phyloP scores from a whole-genome alignment of 345 rosid species.

The Hibiscus tridactylites region DNA sequence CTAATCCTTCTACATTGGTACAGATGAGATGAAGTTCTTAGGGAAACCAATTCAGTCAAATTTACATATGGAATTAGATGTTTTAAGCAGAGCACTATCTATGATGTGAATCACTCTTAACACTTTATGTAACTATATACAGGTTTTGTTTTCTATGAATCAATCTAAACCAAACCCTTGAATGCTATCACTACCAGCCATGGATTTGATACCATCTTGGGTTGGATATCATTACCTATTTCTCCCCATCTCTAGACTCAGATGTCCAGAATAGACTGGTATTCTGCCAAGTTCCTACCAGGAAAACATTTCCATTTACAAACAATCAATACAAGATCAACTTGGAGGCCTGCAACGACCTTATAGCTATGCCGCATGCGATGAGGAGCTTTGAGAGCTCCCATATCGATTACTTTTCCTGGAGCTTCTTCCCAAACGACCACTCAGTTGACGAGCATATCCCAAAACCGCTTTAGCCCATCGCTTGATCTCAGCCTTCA shows the following conservation, averaged over 20 bases:
- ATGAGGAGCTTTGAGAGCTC: slow-evolving; percentile 2
- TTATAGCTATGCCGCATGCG: not conserved
- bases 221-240: not conserved
- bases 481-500: slow-evolving; percentile 59
- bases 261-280: not conserved
- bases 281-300: not conserved
- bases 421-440: slow-evolving; percentile 24
- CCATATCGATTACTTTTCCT: slow-evolving; percentile 9
- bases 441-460: slow-evolving; percentile 77
- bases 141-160: not conserved
- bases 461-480: slow-evolving; percentile 83
- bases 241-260: not conserved
- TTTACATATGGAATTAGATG: slow-evolving; percentile 16
- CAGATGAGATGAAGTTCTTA: not conserved
- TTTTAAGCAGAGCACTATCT: not conserved
- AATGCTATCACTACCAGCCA: not conserved
- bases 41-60: slow-evolving; percentile 10
- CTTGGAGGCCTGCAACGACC: not conserved
- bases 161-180: not conserved
- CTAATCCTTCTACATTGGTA: not conserved
- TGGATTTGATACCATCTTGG: not conserved
- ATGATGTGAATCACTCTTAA: too few species aligned
- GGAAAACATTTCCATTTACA: not conserved
- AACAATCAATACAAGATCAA: not conserved
- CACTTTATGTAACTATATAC: not conserved